Base-by-base conservation (phyloP, 331 rosid genomes). In the Prunus yedoensis region DNA sequence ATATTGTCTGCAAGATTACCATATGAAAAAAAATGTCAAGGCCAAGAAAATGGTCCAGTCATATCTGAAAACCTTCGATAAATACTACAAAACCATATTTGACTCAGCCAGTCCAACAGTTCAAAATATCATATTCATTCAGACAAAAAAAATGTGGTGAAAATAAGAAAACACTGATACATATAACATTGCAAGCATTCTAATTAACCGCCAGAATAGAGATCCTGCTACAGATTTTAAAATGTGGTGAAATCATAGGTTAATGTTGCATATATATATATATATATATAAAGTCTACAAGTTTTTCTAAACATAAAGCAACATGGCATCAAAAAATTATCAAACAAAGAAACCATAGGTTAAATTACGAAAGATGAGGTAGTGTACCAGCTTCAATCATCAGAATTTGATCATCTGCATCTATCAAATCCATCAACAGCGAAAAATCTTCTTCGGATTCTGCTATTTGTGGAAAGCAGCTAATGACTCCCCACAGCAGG, bases 401-500 rank as follows among this genome's bases (percentile, higher is more conserved):
- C 77, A 88, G 78, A 62, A 85, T 82, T 61, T 74, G 85, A 83
- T 92, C 93, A 66, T 83, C 70, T 72, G 88, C 90, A 84, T 88
- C 87, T 38, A 88, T 58, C 53, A 94, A 87, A 81, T 89, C 82
- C 74, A 85, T 59, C 67, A 92, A 71, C 82, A 83, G 80, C 52
- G 95, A 89, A 58, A 87, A 70, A 68, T 74, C 77, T 78, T 62
- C 77, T 52, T 82, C 70, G 59, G 72, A 78, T 56, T 82, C 80
- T 21, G 84, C 71, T 86, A 90, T 78, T 51, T 80, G 73, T 21
- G 96, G 88, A 85, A 85, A 85, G 86, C 97, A 94, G 60, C 62
- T 89, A 53, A 94, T 77, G 17, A 77, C 73, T 78, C 96, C 99
- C 97, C 97, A 92, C 27, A 90, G 81, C 66, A 86, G 63, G 77